Conservation (phyloP, 2,329 filamentous ascomycete species). For the Calonectria pteridis region DNA sequence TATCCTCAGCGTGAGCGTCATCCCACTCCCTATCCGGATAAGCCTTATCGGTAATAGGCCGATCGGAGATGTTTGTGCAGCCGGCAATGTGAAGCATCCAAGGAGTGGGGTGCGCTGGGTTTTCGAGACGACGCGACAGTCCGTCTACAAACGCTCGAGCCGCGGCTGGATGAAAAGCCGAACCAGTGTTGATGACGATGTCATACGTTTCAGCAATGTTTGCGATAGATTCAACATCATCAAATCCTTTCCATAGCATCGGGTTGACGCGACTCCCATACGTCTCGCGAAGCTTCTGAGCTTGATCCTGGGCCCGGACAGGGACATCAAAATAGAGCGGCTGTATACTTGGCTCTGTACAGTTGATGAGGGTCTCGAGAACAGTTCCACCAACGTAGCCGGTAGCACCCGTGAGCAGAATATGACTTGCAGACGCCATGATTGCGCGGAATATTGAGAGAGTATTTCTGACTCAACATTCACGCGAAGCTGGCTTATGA, state of each 20-base stretch:
- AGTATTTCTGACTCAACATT: not conserved
- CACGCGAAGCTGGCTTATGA: not conserved
- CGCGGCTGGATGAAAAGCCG: slow-evolving; percentile 2
- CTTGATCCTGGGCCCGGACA: not conserved
- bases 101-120: not conserved
- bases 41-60: not conserved
- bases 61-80: slow-evolving; percentile 16
- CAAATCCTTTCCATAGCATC: slow-evolving; percentile 12
- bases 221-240: slow-evolving; percentile 4
- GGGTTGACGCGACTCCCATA: slow-evolving; percentile 21
- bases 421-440: not conserved
- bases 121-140: slow-evolving; percentile 6
- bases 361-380: slow-evolving; percentile 9
- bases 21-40: slow-evolving; percentile 14
- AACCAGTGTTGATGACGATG: slow-evolving; percentile 16
- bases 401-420: slow-evolving; percentile 17
- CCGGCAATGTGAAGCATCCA: slow-evolving; percentile 18
- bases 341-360: not conserved
- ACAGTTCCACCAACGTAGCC: slow-evolving; percentile 23
- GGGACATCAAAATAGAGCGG: slow-evolving; percentile 10
- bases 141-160: slow-evolving; percentile 15
- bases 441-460: not conserved
- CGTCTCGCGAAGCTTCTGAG: not conserved
- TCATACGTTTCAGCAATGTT: slow-evolving; percentile 20
- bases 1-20: not conserved